Conservation (phyloP, 306 rosid genomes). For the Corylus avellana region DNA sequence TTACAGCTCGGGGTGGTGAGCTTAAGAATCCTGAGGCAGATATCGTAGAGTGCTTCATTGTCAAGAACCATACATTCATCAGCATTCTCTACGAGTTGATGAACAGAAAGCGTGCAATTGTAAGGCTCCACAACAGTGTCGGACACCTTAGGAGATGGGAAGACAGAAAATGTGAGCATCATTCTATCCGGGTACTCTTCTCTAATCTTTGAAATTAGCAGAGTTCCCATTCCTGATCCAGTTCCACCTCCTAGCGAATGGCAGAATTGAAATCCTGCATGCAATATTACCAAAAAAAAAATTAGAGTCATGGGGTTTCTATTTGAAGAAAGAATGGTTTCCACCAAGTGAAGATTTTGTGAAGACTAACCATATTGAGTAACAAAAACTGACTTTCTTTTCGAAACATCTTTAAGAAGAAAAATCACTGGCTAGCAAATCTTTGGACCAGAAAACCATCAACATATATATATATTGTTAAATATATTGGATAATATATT, state of each 20-base stretch:
- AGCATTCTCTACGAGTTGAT: conserved; percentile 73
- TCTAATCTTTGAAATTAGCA: conserved; percentile 74
- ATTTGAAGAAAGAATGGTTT: neutral
- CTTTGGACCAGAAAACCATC: too few relatives aligned
- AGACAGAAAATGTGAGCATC: conserved; percentile 76
- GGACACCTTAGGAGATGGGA: conserved; percentile 71
- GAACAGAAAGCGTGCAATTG: conserved; percentile 78
- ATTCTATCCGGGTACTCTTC: conserved; percentile 76
- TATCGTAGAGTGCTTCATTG: conserved; percentile 58
- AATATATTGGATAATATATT: too few relatives aligned
- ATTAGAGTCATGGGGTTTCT: neutral
- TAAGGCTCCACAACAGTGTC: conserved; percentile 86
- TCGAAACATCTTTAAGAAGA: too few relatives aligned
- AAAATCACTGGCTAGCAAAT: too few relatives aligned
- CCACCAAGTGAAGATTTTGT: neutral
- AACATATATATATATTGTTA: too few relatives aligned
- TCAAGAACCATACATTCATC: conserved; percentile 76
- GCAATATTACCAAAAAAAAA: neutral
- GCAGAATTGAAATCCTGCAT: conserved; percentile 72
- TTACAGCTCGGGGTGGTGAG: conserved; percentile 64
- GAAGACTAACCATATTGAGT: too few relatives aligned
- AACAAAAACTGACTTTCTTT: too few relatives aligned
- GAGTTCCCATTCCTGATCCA: conserved; percentile 91
- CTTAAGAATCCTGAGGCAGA: conserved; percentile 58
- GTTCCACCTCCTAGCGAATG: conserved; percentile 90